phyloP scores from a whole-genome alignment of 2,329 filamentous ascomycete species.

The Beauveria caledonica region DNA sequence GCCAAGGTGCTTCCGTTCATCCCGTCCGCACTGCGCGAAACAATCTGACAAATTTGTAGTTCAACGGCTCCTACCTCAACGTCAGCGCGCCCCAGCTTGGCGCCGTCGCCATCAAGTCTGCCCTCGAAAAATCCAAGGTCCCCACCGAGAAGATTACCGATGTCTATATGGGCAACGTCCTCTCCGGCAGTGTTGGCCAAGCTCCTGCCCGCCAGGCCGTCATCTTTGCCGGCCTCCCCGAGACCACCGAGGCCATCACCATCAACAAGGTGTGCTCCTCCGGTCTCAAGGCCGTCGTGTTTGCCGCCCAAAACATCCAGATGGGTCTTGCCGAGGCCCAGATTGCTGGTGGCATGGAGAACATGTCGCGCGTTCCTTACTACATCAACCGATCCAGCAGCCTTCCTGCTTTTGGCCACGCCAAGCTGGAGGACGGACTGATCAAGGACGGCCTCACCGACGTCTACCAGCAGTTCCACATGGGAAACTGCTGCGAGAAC shows the following conservation, averaged over 20 bases:
- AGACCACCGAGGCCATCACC: constrained; percentile 78
- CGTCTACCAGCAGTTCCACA: constrained; percentile 94
- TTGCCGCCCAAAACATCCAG: constrained; percentile 92
- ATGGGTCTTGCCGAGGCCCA: constrained; percentile 82
- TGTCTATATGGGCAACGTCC: constrained; percentile 96
- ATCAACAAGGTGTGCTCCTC: constrained; percentile 99
- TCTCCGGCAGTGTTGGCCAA: constrained; percentile 78
- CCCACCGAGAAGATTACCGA: constrained; percentile 75
- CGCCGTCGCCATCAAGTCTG: constrained; percentile 84
- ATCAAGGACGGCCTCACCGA: constrained; percentile 94
- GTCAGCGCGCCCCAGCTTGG: constrained; percentile 83
- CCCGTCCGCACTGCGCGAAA: no score
- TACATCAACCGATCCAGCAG: constrained; percentile 78
- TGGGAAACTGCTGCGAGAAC: constrained; percentile 94
- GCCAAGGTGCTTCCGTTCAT: constrained; percentile 56
- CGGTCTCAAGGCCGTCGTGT: constrained; percentile 81
- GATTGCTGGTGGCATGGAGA: constrained; percentile 95
- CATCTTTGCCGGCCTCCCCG: constrained; percentile 77
- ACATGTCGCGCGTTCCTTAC: constrained; percentile 90
- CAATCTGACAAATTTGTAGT: constrained; percentile 41
- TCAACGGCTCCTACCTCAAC: constrained; percentile 83
- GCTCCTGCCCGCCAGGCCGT: constrained; percentile 84
- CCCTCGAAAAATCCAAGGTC: constrained; percentile 76
- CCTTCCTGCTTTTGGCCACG: constrained; percentile 76
- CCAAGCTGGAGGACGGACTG: constrained; percentile 82